Conservation (phyloP, 2,329 filamentous ascomycete genomes). For the Aspergillus nomiae region DNA sequence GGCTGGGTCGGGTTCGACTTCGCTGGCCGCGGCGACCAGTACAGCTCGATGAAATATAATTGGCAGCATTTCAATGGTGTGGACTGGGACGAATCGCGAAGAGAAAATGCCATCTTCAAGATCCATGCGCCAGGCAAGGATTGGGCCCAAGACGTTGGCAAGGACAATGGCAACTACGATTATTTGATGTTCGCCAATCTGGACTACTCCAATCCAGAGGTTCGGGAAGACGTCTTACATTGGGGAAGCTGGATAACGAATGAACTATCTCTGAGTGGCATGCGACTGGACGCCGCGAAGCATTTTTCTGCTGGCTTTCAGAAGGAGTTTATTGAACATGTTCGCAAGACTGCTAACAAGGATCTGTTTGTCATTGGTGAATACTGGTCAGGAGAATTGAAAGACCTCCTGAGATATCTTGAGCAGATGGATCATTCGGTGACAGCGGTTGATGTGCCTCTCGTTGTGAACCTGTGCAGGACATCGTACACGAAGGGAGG, state of each 20-base stretch:
- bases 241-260: conserved; percentile 70
- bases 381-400: conserved; percentile 65
- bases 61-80: conserved; percentile 70
- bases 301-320: conserved; percentile 70
- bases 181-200: conserved; percentile 74
- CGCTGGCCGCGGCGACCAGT: conserved; percentile 59
- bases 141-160: conserved; percentile 65
- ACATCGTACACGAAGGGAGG: conserved; percentile 58
- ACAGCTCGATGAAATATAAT: conserved; percentile 65
- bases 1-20: conserved; percentile 71
- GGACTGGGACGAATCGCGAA: conserved; percentile 62
- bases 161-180: conserved; percentile 67
- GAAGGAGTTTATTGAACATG: conserved; percentile 60
- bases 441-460: conserved; percentile 67
- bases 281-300: conserved; percentile 72
- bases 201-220: conserved; percentile 66
- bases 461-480: conserved; percentile 67
- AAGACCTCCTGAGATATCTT: conserved; percentile 61
- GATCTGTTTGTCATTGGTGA: conserved; percentile 69
- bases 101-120: conserved; percentile 65
- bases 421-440: conserved; percentile 61
- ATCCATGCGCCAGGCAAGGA: conserved; percentile 58
- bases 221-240: conserved; percentile 63
- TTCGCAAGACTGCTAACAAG: conserved; percentile 54
- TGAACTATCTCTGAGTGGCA: conserved; percentile 63